Percentiles rank a stretch among this genome's conserved stretches.
phyloP scores from a whole-genome alignment of 495 filamentous ascomycete species.

The Xylaria longipes region DNA sequence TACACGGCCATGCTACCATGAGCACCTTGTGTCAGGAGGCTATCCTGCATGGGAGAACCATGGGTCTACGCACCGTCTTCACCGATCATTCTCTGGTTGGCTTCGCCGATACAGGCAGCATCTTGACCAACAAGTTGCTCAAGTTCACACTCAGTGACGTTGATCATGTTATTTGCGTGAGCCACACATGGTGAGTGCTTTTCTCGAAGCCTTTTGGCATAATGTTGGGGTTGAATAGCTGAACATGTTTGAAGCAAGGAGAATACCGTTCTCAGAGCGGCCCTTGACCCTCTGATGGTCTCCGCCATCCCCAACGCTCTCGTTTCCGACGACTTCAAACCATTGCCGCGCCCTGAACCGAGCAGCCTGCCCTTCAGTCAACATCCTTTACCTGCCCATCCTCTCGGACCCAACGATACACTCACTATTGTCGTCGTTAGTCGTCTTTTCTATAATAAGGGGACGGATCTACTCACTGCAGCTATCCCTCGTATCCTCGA shows the following conservation, averaged over 20 bases:
- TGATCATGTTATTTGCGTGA: constrained; percentile 97
- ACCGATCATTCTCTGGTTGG: constrained; percentile 98
- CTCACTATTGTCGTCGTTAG: constrained; percentile 98
- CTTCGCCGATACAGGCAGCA: constrained; percentile 95
- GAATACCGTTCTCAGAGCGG: constrained; percentile 94
- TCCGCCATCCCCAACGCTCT: constrained; percentile 98
- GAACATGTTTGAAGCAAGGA: constrained; percentile 72
- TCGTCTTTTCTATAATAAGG: constrained; percentile 98
- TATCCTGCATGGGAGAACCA: constrained; percentile 92
- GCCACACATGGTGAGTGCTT: constrained; percentile 83
- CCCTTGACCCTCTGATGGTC: constrained; percentile 93
- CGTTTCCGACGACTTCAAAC: constrained; percentile 93
- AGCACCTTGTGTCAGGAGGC: constrained; percentile 94
- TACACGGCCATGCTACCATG: constrained; percentile 92
- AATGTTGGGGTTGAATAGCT: not conserved
- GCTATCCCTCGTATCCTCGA: constrained; percentile 91
- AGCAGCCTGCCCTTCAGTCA: constrained; percentile 41
- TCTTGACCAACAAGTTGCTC: constrained; percentile 93
- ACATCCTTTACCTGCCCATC: constrained; percentile 50
- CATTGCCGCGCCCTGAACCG: constrained; percentile 53
- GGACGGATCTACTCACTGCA: constrained; percentile 92
- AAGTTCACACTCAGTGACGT: constrained; percentile 97
- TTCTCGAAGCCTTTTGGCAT: not conserved
- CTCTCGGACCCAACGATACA: constrained; percentile 76
- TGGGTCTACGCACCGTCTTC: constrained; percentile 94